Evolutionary conservation across 2,329 filamentous ascomycete genomes (phyloP), one percentile per base, ranked within the genome.

Genomic region (Colletotrichum viniferum): DNA sequence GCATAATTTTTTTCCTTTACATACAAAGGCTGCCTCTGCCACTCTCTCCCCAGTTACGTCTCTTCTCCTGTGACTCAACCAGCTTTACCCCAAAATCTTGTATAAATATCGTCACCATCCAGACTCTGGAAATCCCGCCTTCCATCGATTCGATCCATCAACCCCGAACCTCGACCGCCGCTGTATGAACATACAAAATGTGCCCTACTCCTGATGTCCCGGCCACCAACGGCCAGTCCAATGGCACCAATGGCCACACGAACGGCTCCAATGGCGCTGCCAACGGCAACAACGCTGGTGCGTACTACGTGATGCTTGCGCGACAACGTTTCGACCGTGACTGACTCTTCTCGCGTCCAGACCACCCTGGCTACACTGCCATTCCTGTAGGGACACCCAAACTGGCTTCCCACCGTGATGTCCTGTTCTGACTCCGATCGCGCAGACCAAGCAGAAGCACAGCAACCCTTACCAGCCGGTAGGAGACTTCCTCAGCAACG

Each of bases 401-500:
- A 38, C 14, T 38, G 24, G 28, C 34, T 36, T 60, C 48, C 14
- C 30, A 32, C 48, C 26, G 10, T 32, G 73, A 69, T 34, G 28
- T 26, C 30, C 18, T 52, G n/a, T 64, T 76, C 73, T 76, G 48
- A 76, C 70, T 26, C 24, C 43, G 64, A 30, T 32, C 14, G 28
- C 60, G 43, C 52, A 76, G 73, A 76, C 73, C 73, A 76, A 76
- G 64, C 74, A 77, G 71, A 77, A 78, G 70, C 76, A 73, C 65
- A 77, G 77, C 69, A 87, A 87, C 81, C 90, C 90, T 66, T 93
- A 93, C 85, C 87, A 90, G 79, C 89, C 91, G 48, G 92, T 94
- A 68, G 92, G 92, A 79, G 93, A 95, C 86, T 95, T 93, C 87
- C 86, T 95, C 78, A 90, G 87, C 85, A 92, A 92, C 82, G 89